A percentile compares a stretch with the other conserved stretches of the same genome.
phyloP scores from a whole-genome alignment of 2,329 filamentous ascomycete genomes.

The Exophiala oligosperma region DNA sequence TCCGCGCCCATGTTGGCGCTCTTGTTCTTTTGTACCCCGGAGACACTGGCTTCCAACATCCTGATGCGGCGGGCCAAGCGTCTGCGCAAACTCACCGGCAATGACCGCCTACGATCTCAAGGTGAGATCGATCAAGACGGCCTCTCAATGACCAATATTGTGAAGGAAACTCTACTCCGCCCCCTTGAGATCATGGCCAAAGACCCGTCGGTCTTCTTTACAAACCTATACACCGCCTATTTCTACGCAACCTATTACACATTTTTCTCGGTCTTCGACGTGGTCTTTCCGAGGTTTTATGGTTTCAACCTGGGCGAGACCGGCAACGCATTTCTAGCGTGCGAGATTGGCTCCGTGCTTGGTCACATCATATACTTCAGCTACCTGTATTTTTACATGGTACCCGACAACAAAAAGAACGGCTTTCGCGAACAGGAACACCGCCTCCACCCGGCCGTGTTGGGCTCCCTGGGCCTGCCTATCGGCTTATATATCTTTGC shows the following conservation, averaged over 20 bases:
- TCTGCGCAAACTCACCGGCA: conserved; percentile 61
- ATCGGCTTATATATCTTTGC: neutral
- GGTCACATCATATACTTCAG: conserved; percentile 50
- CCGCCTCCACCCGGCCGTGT: conserved; percentile 62
- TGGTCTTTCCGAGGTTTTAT: conserved; percentile 62
- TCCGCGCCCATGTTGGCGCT: conserved; percentile 28
- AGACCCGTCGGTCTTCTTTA: conserved; percentile 62
- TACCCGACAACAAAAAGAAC: conserved; percentile 57
- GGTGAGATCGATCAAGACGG: conserved; percentile 62
- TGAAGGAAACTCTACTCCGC: conserved; percentile 59
- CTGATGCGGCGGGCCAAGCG: conserved; percentile 60
- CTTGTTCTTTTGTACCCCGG: conserved; percentile 63
- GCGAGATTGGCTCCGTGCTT: conserved; percentile 58
- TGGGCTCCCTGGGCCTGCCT: conserved; percentile 52
- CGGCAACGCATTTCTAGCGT: conserved; percentile 61
- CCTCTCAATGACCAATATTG: conserved; percentile 46
- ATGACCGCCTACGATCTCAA: conserved; percentile 57
- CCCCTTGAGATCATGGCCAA: conserved; percentile 59
- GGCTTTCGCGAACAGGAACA: neutral
- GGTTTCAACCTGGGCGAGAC: conserved; percentile 58
- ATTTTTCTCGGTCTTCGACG: conserved; percentile 65
- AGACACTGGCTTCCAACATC: conserved; percentile 61
- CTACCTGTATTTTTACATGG: conserved; percentile 67
- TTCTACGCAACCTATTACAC: conserved; percentile 50
- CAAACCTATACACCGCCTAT: conserved; percentile 61